These are phyloP conservation scores for Wilhelminamyces savonicus DNA, from an alignment of 805 yeast genomes.

Conservation along the genomic window DNA sequence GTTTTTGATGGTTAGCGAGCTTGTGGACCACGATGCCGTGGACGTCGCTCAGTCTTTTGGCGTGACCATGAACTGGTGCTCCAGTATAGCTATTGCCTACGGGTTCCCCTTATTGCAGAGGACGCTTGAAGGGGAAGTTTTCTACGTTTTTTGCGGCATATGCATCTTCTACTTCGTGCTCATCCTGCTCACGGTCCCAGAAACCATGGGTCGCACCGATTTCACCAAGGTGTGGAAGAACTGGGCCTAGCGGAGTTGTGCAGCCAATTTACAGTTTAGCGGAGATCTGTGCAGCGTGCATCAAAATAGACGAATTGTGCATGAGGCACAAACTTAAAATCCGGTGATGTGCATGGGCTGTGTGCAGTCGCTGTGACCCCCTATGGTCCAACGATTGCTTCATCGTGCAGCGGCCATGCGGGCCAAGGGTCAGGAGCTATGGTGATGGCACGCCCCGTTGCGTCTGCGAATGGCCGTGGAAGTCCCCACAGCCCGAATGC, in stretches of 20 bases:
- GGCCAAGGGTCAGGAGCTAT: no score
- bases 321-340: no score
- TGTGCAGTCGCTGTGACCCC: not conserved
- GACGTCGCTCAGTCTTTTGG: conserved; percentile 32
- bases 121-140: conserved; percentile 36
- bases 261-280: conserved; percentile 1
- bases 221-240: conserved; percentile 24
- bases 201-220: conserved; percentile 21
- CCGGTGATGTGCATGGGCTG: not conserved
- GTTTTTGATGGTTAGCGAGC: conserved; percentile 31
- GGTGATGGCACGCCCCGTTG: no score
- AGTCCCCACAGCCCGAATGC: no score
- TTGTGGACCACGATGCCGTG: conserved; percentile 25
- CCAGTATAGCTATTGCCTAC: conserved; percentile 27
- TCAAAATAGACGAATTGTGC: no score
- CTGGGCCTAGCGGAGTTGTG: no score
- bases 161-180: conserved; percentile 13
- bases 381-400: no score
- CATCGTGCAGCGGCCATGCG: no score
- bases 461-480: no score
- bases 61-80: conserved; percentile 27
- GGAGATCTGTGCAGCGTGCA: no score
- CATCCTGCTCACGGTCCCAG: conserved; percentile 22
- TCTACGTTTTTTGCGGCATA: conserved; percentile 19
- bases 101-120: conserved; percentile 23